Evolutionary conservation across 2,329 filamentous ascomycete genomes (phyloP).

Genomic region (Colletotrichum eleusines): DNA sequence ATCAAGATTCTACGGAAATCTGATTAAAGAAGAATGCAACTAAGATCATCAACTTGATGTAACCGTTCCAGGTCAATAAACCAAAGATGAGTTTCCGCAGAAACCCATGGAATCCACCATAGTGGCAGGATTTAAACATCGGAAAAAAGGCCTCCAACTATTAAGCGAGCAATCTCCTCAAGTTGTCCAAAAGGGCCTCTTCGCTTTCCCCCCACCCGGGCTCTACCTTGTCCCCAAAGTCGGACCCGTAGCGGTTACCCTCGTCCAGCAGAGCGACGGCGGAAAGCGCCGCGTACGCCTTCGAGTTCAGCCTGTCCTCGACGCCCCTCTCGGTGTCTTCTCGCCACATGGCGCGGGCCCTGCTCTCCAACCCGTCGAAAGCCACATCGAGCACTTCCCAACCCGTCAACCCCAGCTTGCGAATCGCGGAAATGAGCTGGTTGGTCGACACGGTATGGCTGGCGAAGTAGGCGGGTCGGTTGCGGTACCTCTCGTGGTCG

Average conservation of each 20-base stretch:
- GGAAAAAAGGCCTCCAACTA: background rate
- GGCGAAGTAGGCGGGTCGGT: slow-evolving; percentile 28
- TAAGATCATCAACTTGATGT: too few species aligned
- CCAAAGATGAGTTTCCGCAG: too few species aligned
- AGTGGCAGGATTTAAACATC: background rate
- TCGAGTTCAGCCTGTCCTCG: slow-evolving; percentile 25
- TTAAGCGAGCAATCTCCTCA: slow-evolving; percentile 3
- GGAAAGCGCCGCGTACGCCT: slow-evolving; percentile 35
- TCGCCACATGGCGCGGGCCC: slow-evolving; percentile 24
- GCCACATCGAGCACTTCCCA: slow-evolving; percentile 7
- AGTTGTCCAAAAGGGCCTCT: background rate
- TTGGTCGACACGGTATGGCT: slow-evolving; percentile 36
- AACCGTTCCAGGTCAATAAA: too few species aligned
- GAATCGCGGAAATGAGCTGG: slow-evolving; percentile 12
- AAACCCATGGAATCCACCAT: too few species aligned
- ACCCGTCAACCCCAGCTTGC: background rate
- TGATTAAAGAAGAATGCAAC: too few species aligned
- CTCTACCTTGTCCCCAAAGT: slow-evolving; percentile 36
- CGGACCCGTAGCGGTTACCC: slow-evolving; percentile 36
- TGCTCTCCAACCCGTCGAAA: background rate
- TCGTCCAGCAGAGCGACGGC: slow-evolving; percentile 40
- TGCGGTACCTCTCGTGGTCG: slow-evolving; percentile 7
- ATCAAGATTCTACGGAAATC: too few species aligned
- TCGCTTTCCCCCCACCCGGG: slow-evolving; percentile 27
- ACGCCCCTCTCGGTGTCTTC: slow-evolving; percentile 24